phyloP scores from a whole-genome alignment of 495 filamentous ascomycete genomes.

The Trichocladium uniseriatum region DNA sequence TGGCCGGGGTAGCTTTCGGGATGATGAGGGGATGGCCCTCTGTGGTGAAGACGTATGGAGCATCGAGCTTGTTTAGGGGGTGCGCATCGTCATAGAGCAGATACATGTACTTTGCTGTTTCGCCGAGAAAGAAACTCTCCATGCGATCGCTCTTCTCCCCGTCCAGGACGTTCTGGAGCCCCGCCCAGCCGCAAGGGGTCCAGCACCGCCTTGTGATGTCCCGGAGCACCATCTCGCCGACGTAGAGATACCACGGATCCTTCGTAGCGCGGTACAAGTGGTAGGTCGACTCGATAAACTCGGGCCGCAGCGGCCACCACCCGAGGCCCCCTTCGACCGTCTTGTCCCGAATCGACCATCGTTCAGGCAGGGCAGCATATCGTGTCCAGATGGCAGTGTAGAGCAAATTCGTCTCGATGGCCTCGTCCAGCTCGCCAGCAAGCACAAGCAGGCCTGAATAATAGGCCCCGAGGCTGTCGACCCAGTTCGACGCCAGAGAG shows the following conservation, averaged over 20 bases:
- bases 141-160: constrained; percentile 90
- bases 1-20: constrained; percentile 38
- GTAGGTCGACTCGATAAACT: constrained; percentile 94
- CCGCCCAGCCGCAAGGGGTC: constrained; percentile 91
- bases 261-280: constrained; percentile 86
- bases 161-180: constrained; percentile 81
- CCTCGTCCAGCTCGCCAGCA: constrained; percentile 83
- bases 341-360: constrained; percentile 83
- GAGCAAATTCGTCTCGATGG: constrained; percentile 76
- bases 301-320: constrained; percentile 92
- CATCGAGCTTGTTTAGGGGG: constrained; percentile 78
- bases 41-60: constrained; percentile 85
- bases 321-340: constrained; percentile 76
- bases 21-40: constrained; percentile 92
- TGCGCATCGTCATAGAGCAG: constrained; percentile 78
- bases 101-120: constrained; percentile 92
- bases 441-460: constrained; percentile 86
- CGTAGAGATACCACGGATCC: constrained; percentile 93
- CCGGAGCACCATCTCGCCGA: constrained; percentile 87
- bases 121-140: constrained; percentile 98
- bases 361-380: constrained; percentile 83
- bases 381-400: constrained; percentile 90
- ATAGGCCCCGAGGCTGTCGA: constrained; percentile 90
- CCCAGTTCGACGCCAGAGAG: constrained; percentile 71
- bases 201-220: constrained; percentile 87